Evolutionary conservation across 208 protist species (phyloP), one percentile per base, ranked within the genome.

Genomic region (Acanthamoeba sp.): DNA sequence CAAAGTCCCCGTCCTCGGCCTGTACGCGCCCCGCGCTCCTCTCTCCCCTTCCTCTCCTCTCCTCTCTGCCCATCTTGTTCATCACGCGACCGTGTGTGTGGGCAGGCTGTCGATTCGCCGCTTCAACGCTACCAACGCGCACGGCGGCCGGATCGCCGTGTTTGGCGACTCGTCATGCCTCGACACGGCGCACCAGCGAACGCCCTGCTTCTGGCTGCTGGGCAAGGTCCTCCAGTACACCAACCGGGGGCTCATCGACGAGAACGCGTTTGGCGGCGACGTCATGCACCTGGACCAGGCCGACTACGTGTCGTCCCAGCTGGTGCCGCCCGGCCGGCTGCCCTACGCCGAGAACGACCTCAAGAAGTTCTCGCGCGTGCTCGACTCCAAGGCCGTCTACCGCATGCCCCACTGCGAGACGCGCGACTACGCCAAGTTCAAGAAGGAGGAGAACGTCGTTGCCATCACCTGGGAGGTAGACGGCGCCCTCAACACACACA

Each of bases 111-210:
- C 40, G 5, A 94, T 59, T 5, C 76, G 42, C 5, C 42, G 40
- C 2, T 84, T 66, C 18, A 78, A 66, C 40, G 73, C 50, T 16
- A 71, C 62, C 18, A 73, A 88, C 52, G n/a, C 48, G 64, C n/a
- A 59, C 10, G 64, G 80, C 29, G 96, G 96, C n/a, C 88, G 96
- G 22, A 94, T 98, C 32, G 95, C 94, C 1, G 96, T 98, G 4
- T 98, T 97, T 94, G 97, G 96, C 48, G 97, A 98, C 91, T 97
- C 95, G 0, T 96, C 64, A 48, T 98, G 97, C 93, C 29, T 98
- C 1, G 97, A 98, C 76, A 94, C 91, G 45, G 85, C 94, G 5
- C 91, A 93, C 59, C 71, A 95, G 42, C 92, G 91, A 34, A 55
- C 69, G 9, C 84, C 89, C n/a, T 96, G 95, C 64, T 91, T 92